These are phyloP conservation scores for Talaromyces sp. DNA, from an alignment of 2,329 filamentous ascomycete species.

Conservation along the genomic window DNA sequence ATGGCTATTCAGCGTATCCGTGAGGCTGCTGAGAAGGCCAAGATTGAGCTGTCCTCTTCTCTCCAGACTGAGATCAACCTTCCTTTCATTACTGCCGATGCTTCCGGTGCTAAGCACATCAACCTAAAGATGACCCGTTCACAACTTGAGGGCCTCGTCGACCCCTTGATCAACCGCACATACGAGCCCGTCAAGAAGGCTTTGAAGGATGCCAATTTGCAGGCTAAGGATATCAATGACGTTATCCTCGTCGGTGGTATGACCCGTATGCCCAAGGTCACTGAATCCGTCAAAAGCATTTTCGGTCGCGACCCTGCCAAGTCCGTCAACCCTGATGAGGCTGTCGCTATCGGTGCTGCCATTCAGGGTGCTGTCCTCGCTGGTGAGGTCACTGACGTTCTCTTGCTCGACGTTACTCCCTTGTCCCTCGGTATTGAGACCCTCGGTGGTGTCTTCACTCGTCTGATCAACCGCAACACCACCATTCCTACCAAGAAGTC, in stretches of 20 bases:
- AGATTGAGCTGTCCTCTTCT: conserved; percentile 96
- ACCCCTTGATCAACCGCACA: conserved; percentile 80
- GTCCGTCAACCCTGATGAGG: conserved; percentile 98
- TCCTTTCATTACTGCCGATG: conserved; percentile 95
- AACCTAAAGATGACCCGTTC: conserved; percentile 89
- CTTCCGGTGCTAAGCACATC: conserved; percentile 96
- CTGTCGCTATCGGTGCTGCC: conserved; percentile 93
- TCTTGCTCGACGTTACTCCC: conserved; percentile 92
- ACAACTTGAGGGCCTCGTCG: conserved; percentile 89
- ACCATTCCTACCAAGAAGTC: conserved; percentile 99
- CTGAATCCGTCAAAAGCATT: conserved; percentile 91
- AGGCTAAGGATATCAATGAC: conserved; percentile 92
- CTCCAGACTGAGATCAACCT: conserved; percentile 97
- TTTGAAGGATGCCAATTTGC: conserved; percentile 85
- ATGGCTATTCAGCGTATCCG: conserved; percentile 99
- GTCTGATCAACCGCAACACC: conserved; percentile 97
- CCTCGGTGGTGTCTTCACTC: conserved; percentile 94
- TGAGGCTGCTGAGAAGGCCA: conserved; percentile 97
- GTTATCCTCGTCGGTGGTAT: conserved; percentile 98
- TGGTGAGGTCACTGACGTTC: conserved; percentile 92
- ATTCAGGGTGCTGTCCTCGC: conserved; percentile 96
- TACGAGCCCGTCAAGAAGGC: conserved; percentile 94
- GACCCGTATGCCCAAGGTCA: conserved; percentile 99
- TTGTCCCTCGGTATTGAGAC: conserved; percentile 98
- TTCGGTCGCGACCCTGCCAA: conserved; percentile 96